Percentiles rank a stretch among this genome's conserved stretches.
These are phyloP conservation scores for Phytophthora parvispora DNA, from an alignment of 352 stramenopile species.

Conservation along the genomic window DNA sequence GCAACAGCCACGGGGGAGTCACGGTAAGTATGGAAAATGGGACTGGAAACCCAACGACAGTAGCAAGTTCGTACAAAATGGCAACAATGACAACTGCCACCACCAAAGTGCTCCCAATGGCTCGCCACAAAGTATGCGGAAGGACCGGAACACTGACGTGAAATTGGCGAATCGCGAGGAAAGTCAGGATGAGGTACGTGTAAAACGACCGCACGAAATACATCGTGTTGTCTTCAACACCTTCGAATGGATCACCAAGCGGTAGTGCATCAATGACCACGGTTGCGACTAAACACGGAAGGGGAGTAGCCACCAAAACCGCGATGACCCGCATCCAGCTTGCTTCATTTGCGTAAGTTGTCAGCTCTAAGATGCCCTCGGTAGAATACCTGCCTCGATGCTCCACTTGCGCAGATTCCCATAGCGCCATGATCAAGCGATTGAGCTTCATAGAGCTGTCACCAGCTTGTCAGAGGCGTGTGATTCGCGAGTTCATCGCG, in stretches of 20 bases:
- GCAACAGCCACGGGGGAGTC: neutral
- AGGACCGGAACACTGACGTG: neutral
- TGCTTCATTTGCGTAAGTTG: neutral
- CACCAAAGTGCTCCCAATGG: neutral
- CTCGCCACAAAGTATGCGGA: neutral
- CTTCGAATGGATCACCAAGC: neutral
- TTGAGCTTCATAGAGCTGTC: neutral
- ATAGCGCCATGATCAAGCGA: neutral
- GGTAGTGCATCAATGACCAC: neutral
- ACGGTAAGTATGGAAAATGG: neutral
- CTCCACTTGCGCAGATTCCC: neutral
- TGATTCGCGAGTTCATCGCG: no score
- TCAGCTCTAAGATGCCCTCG: neutral
- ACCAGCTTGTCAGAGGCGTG: no score
- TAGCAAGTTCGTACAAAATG: neutral
- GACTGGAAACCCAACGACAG: neutral
- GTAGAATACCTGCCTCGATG: neutral
- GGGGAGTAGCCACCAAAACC: neutral
- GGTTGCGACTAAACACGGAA: neutral
- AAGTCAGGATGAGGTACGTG: neutral
- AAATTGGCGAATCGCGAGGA: neutral
- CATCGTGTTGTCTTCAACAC: neutral
- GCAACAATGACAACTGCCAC: neutral
- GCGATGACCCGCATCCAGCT: neutral
- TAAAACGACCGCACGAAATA: neutral